A percentile compares a stretch with the other conserved stretches of the same genome.
Conservation (phyloP, 2,329 filamentous ascomycete genomes). For the Fusarium anthophilum region DNA sequence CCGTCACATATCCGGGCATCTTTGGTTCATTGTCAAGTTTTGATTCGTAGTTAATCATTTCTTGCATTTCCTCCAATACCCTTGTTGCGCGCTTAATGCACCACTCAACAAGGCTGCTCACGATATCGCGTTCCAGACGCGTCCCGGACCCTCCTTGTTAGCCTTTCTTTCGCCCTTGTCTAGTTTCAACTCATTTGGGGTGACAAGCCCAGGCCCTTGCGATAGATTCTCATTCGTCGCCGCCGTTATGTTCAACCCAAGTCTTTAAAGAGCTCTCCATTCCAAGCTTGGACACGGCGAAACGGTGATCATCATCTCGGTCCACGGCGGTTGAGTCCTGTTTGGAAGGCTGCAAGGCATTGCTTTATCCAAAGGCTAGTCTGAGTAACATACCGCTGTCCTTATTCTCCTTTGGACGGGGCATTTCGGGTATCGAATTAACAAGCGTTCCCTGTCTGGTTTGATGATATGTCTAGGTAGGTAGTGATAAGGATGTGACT, state of each 20-base stretch:
- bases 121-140: constrained; percentile 32
- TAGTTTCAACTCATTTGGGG: constrained; percentile 10
- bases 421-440: constrained; percentile 15
- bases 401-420: constrained; percentile 4
- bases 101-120: constrained; percentile 19
- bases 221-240: constrained; percentile 27
- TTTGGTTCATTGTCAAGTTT: background rate
- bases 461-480: background rate
- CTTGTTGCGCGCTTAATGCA: constrained; percentile 37
- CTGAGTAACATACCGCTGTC: background rate
- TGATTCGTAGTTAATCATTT: constrained; percentile 33
- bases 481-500: background rate
- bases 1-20: constrained; percentile 28
- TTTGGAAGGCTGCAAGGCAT: constrained; percentile 2
- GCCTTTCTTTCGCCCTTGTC: constrained; percentile 25
- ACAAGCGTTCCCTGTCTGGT: background rate
- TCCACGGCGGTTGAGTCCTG: constrained; percentile 10
- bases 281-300: constrained; percentile 19
- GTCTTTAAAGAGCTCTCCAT: background rate
- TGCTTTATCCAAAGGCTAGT: constrained; percentile 3
- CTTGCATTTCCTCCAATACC: constrained; percentile 17
- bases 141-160: constrained; percentile 23
- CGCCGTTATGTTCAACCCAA: constrained; percentile 2
- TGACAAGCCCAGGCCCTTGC: constrained; percentile 23
- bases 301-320: constrained; percentile 32